phyloP scores from a whole-genome alignment of 148 eudicot genomes.

The Arbutus unedo region DNA sequence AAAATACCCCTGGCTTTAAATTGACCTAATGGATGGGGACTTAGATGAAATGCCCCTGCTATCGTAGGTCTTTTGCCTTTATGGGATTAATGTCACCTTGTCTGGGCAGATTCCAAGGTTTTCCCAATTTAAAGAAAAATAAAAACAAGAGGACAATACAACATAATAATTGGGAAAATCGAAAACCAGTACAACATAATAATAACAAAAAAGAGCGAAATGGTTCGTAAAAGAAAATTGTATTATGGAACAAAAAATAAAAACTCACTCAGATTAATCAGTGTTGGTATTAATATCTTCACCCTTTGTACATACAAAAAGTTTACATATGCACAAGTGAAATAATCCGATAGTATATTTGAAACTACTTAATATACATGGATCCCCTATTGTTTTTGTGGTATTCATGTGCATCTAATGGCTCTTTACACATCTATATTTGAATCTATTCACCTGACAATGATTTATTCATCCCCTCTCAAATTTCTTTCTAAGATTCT shows the following conservation, averaged over 20 bases:
- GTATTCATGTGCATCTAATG: too few species aligned
- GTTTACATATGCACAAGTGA: too few species aligned
- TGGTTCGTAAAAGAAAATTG: too few species aligned
- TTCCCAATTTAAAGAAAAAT: not conserved
- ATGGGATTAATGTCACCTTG: not conserved
- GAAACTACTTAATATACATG: too few species aligned
- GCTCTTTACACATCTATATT: too few species aligned
- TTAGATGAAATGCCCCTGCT: not conserved
- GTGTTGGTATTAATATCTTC: not conserved
- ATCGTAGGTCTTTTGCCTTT: not conserved
- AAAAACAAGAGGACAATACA: not conserved
- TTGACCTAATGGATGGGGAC: not conserved
- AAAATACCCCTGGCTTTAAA: too few species aligned
- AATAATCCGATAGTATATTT: too few species aligned
- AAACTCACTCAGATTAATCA: not conserved
- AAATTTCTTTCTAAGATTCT: not conserved
- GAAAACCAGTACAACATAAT: too few species aligned
- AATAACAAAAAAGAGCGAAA: too few species aligned
- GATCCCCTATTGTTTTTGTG: too few species aligned
- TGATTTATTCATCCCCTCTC: not conserved
- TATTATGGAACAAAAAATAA: not conserved
- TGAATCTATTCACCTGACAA: too few species aligned
- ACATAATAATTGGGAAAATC: not conserved
- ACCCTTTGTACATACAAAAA: not conserved
- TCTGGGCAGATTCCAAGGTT: not conserved